Base-by-base conservation (phyloP, 2,329 filamentous ascomycete genomes). In the Cladosporium colombiae region DNA sequence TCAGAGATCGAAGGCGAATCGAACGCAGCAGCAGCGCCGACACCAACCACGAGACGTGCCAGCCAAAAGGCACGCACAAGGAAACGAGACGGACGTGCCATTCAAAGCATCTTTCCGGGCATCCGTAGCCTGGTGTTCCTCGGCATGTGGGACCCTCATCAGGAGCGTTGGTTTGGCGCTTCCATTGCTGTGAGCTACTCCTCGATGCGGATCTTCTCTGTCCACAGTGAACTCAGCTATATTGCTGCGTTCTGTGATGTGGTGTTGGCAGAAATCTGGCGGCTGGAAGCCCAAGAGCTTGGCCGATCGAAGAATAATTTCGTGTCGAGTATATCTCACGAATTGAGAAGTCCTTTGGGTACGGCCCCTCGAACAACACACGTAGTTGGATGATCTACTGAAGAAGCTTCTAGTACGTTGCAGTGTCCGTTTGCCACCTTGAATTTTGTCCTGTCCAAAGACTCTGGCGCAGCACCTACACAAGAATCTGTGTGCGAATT, bases 291-390 rank as follows among this genome's bases (percentile, higher is more conserved):
- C 0, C 71, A 78, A 14, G 74, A 74, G 10, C 75, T 78, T 5
- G 81, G 84, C 44, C 78, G 79, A 61, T 79, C 81, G 11, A 86
- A 86, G 66, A 79, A 80, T 0, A 82, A 84, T 14, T 83, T 86
- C 52, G 79, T 86, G 18, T 80, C 81, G 0, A 82, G 80, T 0
- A 82, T 86, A 29, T 82, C 79, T 31, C 84, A 86, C 68, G 84
- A 86, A 67, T 74, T 86, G 8, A 76, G 82, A 5, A 80, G 73
- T 44, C 84, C 78, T 23, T 73, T 81, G 37, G 37, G 37, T 44
- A n/a, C 2, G 37, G 1, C n/a, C 16, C 6, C 5, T 44, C 37
- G 16, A 40, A 18, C 16, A 16, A 40, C 16, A 40, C 35, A 6
- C 6, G 1, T 18, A 14, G 16, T 6, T 5, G 35, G 37, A 44